phyloP scores from a whole-genome alignment of 345 rosid species.

The Lepidium didymum region DNA sequence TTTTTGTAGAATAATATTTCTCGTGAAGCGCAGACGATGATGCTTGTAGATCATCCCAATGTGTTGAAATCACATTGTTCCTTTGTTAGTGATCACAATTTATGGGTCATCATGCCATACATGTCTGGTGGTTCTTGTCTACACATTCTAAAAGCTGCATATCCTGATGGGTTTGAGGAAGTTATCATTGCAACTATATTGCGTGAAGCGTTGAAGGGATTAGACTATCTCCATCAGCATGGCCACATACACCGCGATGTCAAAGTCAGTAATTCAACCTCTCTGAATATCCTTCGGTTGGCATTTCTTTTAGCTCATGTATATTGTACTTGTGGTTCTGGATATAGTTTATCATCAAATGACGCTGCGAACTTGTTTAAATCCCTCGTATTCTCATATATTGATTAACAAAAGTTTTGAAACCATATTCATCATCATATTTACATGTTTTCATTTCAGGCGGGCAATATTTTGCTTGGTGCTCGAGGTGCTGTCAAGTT shows the following conservation, averaged over 20 bases:
- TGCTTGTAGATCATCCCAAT: slow-evolving; percentile 87
- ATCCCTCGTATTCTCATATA: background rate
- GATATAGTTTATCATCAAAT: background rate
- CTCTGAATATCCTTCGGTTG: background rate
- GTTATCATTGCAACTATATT: slow-evolving; percentile 75
- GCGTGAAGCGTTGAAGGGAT: slow-evolving; percentile 81
- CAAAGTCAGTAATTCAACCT: slow-evolving; percentile 46
- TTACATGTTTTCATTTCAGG: slow-evolving; percentile 39
- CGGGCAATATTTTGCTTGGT: slow-evolving; percentile 87
- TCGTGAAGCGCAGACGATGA: slow-evolving; percentile 95
- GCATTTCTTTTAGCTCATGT: background rate
- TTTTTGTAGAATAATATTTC: slow-evolving; percentile 55
- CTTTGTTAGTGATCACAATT: slow-evolving; percentile 78
- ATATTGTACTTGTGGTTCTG: background rate
- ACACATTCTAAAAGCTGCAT: slow-evolving; percentile 90
- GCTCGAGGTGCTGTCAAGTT: slow-evolving; percentile 74
- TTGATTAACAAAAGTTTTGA: background rate
- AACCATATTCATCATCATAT: background rate
- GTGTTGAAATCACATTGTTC: slow-evolving; percentile 92
- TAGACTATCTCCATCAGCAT: slow-evolving; percentile 97
- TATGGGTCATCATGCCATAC: slow-evolving; percentile 98
- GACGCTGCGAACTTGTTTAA: background rate
- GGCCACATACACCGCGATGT: slow-evolving; percentile 98
- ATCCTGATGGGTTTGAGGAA: slow-evolving; percentile 97
- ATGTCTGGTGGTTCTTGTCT: slow-evolving; percentile 99